Evolutionary conservation across 306 rosid genomes (phyloP).

Genomic region (Hippophae tibetana): DNA sequence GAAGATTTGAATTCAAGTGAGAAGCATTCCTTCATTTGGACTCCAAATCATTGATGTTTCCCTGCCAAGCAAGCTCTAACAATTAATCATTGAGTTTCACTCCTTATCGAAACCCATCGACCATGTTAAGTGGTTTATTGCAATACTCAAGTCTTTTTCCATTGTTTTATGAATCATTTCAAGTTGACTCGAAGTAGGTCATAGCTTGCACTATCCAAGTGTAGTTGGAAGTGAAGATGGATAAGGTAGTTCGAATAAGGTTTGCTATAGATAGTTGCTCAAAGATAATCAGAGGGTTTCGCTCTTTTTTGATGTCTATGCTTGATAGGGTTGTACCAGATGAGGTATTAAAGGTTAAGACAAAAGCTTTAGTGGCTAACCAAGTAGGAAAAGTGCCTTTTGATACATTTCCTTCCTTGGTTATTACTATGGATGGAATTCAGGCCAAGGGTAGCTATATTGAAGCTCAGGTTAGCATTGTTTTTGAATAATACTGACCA

Average conservation of each 20-base stretch:
- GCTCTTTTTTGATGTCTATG: slow-evolving; percentile 60
- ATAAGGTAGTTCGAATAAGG: slow-evolving; percentile 49
- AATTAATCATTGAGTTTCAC: slow-evolving; percentile 42
- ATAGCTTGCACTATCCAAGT: slow-evolving; percentile 95
- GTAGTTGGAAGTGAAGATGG: slow-evolving; percentile 57
- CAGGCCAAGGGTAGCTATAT: slow-evolving; percentile 77
- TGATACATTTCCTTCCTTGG: slow-evolving; percentile 67
- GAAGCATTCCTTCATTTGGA: too few relatives aligned
- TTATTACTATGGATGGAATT: slow-evolving; percentile 54
- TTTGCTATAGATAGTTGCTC: slow-evolving; percentile 77
- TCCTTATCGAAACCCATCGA: slow-evolving; percentile 50
- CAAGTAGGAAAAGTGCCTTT: slow-evolving; percentile 46
- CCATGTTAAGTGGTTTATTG: slow-evolving; percentile 46
- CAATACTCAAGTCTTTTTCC: slow-evolving; percentile 43
- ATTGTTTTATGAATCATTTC: slow-evolving; percentile 27
- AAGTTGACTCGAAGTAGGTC: slow-evolving; percentile 62
- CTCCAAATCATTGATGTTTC: slow-evolving; percentile 16
- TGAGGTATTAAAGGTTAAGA: slow-evolving; percentile 47
- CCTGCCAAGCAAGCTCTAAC: slow-evolving; percentile 37
- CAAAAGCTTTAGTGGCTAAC: slow-evolving; percentile 52
- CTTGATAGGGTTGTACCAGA: slow-evolving; percentile 65
- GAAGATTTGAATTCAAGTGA: too few relatives aligned
- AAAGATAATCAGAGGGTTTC: slow-evolving; percentile 66
- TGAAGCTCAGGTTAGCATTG: slow-evolving; percentile 72
- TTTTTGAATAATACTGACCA: neutral